Conservation (phyloP, 2,329 filamentous ascomycete species). For the Myriosclerotinia scirpicola region DNA sequence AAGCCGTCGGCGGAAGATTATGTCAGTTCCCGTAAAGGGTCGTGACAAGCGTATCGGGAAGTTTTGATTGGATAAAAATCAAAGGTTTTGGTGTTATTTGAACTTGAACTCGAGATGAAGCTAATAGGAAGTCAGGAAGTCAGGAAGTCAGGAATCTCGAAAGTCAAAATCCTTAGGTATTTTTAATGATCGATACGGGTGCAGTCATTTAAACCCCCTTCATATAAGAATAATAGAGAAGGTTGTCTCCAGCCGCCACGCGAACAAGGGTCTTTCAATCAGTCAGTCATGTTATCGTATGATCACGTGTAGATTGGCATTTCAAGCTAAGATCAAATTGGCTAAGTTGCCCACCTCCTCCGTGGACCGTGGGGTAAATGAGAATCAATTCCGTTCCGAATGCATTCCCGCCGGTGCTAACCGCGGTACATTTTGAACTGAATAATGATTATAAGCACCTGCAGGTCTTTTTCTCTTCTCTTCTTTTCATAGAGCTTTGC, state of each 20-base stretch:
- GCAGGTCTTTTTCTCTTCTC: background rate
- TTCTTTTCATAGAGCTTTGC: constrained; percentile 3
- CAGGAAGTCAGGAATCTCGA: too few relatives aligned
- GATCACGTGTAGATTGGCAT: constrained; percentile 10
- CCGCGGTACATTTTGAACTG: constrained; percentile 8
- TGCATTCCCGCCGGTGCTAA: constrained; percentile 18
- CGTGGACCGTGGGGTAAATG: too few relatives aligned
- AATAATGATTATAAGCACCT: background rate
- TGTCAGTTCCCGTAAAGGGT: constrained; percentile 25
- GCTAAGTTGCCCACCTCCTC: background rate
- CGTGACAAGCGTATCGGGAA: background rate
- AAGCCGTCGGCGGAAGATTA: constrained; percentile 24
- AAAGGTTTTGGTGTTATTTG: too few relatives aligned
- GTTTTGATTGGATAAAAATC: constrained; percentile 4
- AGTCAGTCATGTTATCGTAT: constrained; percentile 11
- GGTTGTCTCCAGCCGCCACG: too few relatives aligned
- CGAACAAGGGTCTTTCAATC: too few relatives aligned
- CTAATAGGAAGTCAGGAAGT: too few relatives aligned
- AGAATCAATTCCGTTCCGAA: background rate
- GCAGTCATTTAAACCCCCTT: too few relatives aligned
- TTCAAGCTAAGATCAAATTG: background rate
- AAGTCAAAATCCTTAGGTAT: too few relatives aligned
- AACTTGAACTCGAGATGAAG: too few relatives aligned
- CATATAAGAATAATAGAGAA: too few relatives aligned
- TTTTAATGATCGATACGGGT: too few relatives aligned